phyloP scores from a whole-genome alignment of 176 grass and related monocot genomes.

The Cymbopogon citratus region DNA sequence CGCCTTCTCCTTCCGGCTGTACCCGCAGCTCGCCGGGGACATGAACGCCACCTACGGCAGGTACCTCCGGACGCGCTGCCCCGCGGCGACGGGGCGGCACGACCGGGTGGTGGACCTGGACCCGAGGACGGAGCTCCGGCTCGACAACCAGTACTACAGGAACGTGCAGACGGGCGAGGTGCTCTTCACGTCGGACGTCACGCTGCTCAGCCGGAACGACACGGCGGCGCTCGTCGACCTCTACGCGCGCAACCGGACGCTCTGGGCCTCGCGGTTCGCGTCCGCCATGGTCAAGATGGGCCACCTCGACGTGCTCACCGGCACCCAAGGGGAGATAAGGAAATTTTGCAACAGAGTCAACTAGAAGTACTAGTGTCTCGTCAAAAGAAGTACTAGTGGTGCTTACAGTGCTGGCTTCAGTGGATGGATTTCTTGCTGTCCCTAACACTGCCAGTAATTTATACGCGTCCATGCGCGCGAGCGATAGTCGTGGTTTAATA shows the following conservation, averaged over 20 bases:
- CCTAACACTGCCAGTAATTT: too few species aligned
- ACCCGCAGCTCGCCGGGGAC: constrained; percentile 10
- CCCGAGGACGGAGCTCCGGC: constrained; percentile 1
- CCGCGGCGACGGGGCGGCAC: background rate
- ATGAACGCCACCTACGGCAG: constrained; percentile 15
- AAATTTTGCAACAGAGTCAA: constrained; percentile 44
- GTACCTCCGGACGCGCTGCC: background rate
- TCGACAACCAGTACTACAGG: constrained; percentile 58
- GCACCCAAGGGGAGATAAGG: constrained; percentile 51
- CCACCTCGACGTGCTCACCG: constrained; percentile 46
- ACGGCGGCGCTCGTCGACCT: constrained; percentile 46
- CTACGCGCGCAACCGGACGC: constrained; percentile 23
- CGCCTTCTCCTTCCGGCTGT: constrained; percentile 36
- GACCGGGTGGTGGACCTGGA: constrained; percentile 44
- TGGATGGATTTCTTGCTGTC: too few species aligned
- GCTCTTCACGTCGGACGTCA: constrained; percentile 43
- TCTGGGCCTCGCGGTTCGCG: constrained; percentile 36
- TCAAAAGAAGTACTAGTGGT: too few species aligned
- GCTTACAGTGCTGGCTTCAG: too few species aligned
- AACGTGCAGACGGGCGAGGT: constrained; percentile 36
- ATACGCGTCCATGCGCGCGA: too few species aligned
- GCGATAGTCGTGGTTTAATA: too few species aligned
- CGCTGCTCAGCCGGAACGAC: constrained; percentile 33
- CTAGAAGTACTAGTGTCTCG: too few species aligned
- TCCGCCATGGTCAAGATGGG: constrained; percentile 74